Evolutionary conservation across 768 basidiomycete genomes (phyloP), one percentile per base, ranked within the genome.

Genomic region (Ramaria sp.): DNA sequence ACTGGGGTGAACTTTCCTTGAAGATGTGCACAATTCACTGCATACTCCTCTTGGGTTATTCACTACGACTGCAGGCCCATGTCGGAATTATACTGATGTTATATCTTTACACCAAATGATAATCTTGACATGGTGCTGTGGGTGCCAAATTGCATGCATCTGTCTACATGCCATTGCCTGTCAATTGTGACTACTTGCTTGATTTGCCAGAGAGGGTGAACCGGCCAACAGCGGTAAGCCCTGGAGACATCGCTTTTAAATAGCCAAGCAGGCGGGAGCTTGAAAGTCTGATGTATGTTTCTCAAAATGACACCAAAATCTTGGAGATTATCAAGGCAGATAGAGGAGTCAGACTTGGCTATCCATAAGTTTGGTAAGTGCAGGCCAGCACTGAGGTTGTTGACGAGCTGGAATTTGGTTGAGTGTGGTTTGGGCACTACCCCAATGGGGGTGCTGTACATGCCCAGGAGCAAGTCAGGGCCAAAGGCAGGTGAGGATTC

Each of bases 151-250:
- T n/a, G n/a, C n/a, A n/a, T n/a, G n/a, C n/a, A n/a, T n/a, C n/a
- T n/a, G n/a, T n/a, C n/a, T n/a, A n/a, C n/a, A n/a, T 68, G 15
- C 65, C 60, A 50, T 12, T 52, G 43, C 12, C 59, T 43, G 45
- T 64, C 59, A 0, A 63, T 34, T 0, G 33, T 61, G 7, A 70
- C 62, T 0, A 74, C 52, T 41, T 77, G 75, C 17, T 71, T 71
- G 0, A 76, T 58, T 48, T 78, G 73, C 75, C 74, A 76, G 0
- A 62, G 42, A 0, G 68, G 71, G 45, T 74, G 69, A 59, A 74
- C 63, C 0, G 74, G 76, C 11, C 74, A 51, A 0, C 67, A 63
- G 0, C 68, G 61, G 31, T 74, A 78, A 0, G 75, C 76, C 12
- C 70, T 63, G 0, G 65, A 54, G 0, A 77, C 66, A 50, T 77